phyloP scores from a whole-genome alignment of 2,329 filamentous ascomycete species.

The Claviceps quebecensis region DNA sequence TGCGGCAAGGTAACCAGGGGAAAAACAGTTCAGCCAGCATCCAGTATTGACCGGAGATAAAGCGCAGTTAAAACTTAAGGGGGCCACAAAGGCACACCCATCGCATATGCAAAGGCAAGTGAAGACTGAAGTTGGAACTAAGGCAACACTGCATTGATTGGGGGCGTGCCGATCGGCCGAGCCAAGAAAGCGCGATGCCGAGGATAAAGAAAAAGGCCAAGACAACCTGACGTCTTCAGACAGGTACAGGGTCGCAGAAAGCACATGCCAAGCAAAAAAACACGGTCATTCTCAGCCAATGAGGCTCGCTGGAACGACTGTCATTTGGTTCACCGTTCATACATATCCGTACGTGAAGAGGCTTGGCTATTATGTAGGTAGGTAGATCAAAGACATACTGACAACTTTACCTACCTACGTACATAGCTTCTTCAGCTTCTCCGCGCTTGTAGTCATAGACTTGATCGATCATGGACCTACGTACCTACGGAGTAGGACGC shows the following conservation, averaged over 20 bases:
- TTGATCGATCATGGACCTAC: too few species aligned
- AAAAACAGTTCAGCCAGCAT: too few species aligned
- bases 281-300: neutral
- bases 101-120: too few species aligned
- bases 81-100: neutral
- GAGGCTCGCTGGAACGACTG: neutral
- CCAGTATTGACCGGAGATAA: neutral
- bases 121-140: too few species aligned
- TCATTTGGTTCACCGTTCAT: too few species aligned
- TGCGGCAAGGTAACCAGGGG: too few species aligned
- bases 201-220: neutral
- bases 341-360: neutral
- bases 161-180: slow-evolving; percentile 6
- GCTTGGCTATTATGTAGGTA: neutral
- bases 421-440: too few species aligned
- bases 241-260: neutral
- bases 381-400: too few species aligned
- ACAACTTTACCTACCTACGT: too few species aligned
- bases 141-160: neutral
- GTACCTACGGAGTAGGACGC: too few species aligned
- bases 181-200: slow-evolving; percentile 3
- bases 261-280: neutral
- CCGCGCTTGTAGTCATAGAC: too few species aligned
- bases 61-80: neutral
- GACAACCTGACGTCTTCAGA: neutral